Percentiles rank a stretch among this genome's conserved stretches.
These are phyloP conservation scores for Lophiostoma macrostomum DNA, from an alignment of 495 filamentous ascomycete species.

Conservation along the genomic window DNA sequence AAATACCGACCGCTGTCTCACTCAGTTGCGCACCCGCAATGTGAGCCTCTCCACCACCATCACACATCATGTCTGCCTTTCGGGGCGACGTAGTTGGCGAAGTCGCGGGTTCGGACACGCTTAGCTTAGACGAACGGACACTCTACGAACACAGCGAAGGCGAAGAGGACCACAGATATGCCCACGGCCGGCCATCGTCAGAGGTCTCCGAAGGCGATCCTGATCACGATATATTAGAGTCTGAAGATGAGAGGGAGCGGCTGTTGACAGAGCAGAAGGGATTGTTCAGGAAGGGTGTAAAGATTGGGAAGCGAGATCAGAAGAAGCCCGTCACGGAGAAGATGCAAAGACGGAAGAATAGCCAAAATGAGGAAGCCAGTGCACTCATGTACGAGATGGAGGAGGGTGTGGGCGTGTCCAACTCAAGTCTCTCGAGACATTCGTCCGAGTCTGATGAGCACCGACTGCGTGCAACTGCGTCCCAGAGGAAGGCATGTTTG, in stretches of 20 bases:
- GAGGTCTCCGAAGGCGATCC: slow-evolving; percentile 70
- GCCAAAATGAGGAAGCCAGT: slow-evolving; percentile 17
- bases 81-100: slow-evolving; percentile 4
- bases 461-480: slow-evolving; percentile 11
- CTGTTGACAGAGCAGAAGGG: slow-evolving; percentile 59
- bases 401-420: slow-evolving; percentile 37
- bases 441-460: slow-evolving; percentile 31
- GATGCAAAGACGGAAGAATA: slow-evolving; percentile 12
- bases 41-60: neutral
- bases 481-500: slow-evolving; percentile 20
- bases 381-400: slow-evolving; percentile 40
- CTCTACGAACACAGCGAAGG: slow-evolving; percentile 16
- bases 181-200: slow-evolving; percentile 53
- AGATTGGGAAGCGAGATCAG: slow-evolving; percentile 54
- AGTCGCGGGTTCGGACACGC: neutral
- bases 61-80: slow-evolving; percentile 5
- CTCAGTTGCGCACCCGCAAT: slow-evolving; percentile 4
- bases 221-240: slow-evolving; percentile 73
- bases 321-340: slow-evolving; percentile 45
- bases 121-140: slow-evolving; percentile 13
- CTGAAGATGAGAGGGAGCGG: slow-evolving; percentile 85
- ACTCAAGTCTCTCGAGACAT: slow-evolving; percentile 18
- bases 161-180: slow-evolving; percentile 9
- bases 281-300: slow-evolving; percentile 47
- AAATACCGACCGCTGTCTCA: neutral